A percentile compares a stretch with the other conserved stretches of the same genome.
phyloP scores from a whole-genome alignment of 2,329 filamentous ascomycete genomes.

The Pestalotiopsis sp. region DNA sequence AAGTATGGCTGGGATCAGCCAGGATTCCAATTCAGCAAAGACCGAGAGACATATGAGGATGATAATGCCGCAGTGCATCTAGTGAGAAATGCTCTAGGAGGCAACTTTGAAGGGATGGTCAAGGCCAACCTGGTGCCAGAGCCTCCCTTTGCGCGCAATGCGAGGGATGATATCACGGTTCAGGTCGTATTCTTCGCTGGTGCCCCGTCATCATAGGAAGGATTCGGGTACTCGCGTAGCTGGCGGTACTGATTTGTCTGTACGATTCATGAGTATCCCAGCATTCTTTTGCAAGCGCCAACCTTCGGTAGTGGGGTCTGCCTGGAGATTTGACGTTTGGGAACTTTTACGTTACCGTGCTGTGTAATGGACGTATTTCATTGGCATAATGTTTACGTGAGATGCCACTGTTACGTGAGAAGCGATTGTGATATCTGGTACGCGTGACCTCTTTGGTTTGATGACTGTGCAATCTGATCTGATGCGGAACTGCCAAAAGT shows the following conservation, averaged over 20 bases:
- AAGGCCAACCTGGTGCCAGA: conserved; percentile 70
- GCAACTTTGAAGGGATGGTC: conserved; percentile 69
- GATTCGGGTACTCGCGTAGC: neutral
- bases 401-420: neutral
- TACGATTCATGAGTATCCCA: neutral
- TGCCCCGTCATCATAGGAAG: neutral
- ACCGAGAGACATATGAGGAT: conserved; percentile 72
- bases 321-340: neutral
- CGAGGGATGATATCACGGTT: conserved; percentile 77
- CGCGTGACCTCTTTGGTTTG: no score
- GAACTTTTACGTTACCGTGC: neutral
- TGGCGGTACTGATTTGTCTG: neutral
- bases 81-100: conserved; percentile 75
- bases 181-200: conserved; percentile 75
- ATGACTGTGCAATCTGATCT: no score
- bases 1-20: neutral
- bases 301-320: neutral
- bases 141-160: conserved; percentile 61
- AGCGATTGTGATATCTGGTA: no score
- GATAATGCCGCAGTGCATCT: conserved; percentile 78
- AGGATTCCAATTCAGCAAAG: conserved; percentile 32
- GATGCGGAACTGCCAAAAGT: neutral
- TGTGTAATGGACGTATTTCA: neutral
- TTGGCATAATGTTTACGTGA: neutral
- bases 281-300: neutral